Base-by-base conservation (phyloP, 176 grass and related monocot species). In the Aegilops tauschii region DNA sequence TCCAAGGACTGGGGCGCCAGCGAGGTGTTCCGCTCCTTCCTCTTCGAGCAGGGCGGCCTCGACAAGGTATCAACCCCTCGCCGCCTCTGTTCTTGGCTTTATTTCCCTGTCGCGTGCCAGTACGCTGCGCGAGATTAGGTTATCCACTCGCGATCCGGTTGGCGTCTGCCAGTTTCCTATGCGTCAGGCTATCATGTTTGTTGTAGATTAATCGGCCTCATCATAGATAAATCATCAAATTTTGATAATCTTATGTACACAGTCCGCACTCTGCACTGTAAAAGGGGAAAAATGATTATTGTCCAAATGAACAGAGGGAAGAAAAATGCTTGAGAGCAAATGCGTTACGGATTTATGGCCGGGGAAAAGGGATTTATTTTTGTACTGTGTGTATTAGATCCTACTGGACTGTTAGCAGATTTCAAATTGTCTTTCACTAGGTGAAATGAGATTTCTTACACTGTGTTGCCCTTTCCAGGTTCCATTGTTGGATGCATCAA, bases 1-100 rank as follows among this genome's bases (percentile, higher is more conserved):
- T 87, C 94, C 8, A 98, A 93, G 61, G 97, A 98, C 17, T 98
- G 93, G 93, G 97, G 97, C 39, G 88, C 84, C 50, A 62, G 73
- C 44, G 97, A 96, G 36, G 82, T 98, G 9, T 92, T 98, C 92
- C 90, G 89, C 35, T 88, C 91, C 71, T 96, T 96, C 65, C 88
- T 98, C 87, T 96, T 96, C 82, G 92, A 91, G 40, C 82, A 94
- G 74, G 94, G 90, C 36, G 87, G 97, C 9, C 87, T 98, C 18
- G 82, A 44, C 44, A 91, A 83, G 97, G 97, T 96, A 74, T 40
- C 12, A 12, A 1, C 2, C 2, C 63, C 21, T 61, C 30, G 10
- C 3, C 23, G 4, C 5, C 49, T 40, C 8, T 37, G 61, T 67
- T 65, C 21, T 65, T 89, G 2, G 21, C 32, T 56, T 21, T 44